Base-by-base conservation (phyloP, 257 asterid species). In the Solanum bulbocastanum region DNA sequence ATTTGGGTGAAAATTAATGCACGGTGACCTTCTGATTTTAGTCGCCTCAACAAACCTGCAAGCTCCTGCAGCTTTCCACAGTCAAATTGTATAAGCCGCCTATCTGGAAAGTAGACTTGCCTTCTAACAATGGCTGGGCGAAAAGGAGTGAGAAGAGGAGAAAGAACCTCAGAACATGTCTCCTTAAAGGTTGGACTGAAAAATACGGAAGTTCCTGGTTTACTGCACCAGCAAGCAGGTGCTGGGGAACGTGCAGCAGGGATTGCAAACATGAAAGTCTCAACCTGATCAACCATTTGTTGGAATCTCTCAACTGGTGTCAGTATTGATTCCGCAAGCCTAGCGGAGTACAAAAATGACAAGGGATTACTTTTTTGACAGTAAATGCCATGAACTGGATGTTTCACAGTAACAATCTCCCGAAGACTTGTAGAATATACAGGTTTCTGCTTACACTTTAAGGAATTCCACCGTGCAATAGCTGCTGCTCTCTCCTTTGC, bases 31-130 rank as follows among this genome's bases (percentile, higher is more conserved):
- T 91, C 99, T 40, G 98, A 93, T 88, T 95, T 97, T 87, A 96
- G 93, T 44, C 97, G 93, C 91, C 99, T 92, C 86, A 97, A 98
- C 87, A 97, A 91, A 87, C 92, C 90, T 40, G 99, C 95, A 90
- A 96, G 99, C 92, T 97, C 98, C 91, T 97, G 99, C 89, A 97
- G 93, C 93, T 97, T 97, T 87, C 99, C 99, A 88, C 99, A 96
- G 88, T 97, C 99, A 87, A 97, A 97, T 91, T 97, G 99, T 88
- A 97, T 95, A 74, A 97, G 98, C 76, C 99, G 94, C 91, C 98
- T 92, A 93, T 97, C 99, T 23, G 99, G 99, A 88, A 96, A 97
- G 92, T 97, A 97, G 89, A 97, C 98, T 93, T 97, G 99, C 90
- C 98, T 93, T 83, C 99, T 92, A 73, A 97, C 98, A 91, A 96